phyloP scores from a whole-genome alignment of 768 basidiomycete genomes.

The Mycena albidolilacea region DNA sequence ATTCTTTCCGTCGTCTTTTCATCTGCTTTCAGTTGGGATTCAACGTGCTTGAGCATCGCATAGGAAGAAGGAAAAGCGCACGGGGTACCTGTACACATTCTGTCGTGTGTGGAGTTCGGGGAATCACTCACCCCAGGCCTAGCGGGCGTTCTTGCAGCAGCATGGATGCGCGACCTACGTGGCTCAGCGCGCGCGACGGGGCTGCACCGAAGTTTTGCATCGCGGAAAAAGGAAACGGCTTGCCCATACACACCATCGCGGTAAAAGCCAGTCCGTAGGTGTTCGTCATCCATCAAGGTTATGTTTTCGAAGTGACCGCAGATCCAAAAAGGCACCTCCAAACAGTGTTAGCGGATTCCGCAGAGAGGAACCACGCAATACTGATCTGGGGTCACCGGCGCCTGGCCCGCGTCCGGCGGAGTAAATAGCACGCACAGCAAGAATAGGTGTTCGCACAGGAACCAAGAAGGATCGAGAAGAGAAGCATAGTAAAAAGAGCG shows the following conservation, averaged over 20 bases:
- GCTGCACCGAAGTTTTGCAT: too few relatives aligned
- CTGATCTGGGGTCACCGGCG: slow-evolving; percentile 3
- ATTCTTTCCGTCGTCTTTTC: too few relatives aligned
- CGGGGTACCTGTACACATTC: too few relatives aligned
- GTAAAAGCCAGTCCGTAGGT: neutral
- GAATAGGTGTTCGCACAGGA: neutral
- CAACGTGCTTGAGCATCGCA: too few relatives aligned
- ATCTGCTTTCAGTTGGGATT: too few relatives aligned
- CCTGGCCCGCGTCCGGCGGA: neutral
- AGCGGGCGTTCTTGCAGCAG: too few relatives aligned
- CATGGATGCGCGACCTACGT: too few relatives aligned
- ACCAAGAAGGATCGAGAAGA: neutral
- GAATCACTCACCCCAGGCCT: too few relatives aligned
- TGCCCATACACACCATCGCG: neutral
- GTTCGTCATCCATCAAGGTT: neutral
- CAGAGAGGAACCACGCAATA: neutral
- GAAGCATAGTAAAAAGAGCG: neutral
- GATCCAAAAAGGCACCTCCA: neutral
- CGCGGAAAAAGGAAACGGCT: too few relatives aligned
- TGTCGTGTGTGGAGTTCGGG: too few relatives aligned
- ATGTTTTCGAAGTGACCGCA: neutral
- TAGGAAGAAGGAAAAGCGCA: too few relatives aligned
- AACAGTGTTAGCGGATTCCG: neutral
- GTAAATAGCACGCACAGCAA: neutral
- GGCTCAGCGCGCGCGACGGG: too few relatives aligned